These are phyloP conservation scores for Osmanthus fragrans DNA, from an alignment of 257 asterid genomes.

Conservation along the genomic window DNA sequence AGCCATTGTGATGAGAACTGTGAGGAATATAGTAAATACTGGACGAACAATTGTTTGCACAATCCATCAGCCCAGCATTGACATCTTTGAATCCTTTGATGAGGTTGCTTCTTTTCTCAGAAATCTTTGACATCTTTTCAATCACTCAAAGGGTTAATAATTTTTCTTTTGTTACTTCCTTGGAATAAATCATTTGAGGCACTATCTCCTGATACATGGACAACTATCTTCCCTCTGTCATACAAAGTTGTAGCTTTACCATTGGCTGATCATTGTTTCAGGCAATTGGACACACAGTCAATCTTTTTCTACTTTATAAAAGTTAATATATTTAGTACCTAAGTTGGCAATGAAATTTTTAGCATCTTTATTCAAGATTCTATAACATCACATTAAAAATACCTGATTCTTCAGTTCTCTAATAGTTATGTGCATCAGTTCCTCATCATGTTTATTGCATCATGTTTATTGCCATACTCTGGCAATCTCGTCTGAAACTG, in stretches of 20 bases:
- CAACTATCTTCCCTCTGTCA: background rate
- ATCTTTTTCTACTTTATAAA: background rate
- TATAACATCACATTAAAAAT: background rate
- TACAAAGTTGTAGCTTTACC: background rate
- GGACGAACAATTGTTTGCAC: conserved; percentile 69
- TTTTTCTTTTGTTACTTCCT: background rate
- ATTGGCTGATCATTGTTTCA: conserved; percentile 1
- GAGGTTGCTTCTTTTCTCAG: conserved; percentile 41
- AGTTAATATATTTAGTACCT: background rate
- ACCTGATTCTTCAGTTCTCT: conserved; percentile 4
- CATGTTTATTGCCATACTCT: conserved; percentile 26
- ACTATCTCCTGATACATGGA: background rate
- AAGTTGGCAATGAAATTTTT: background rate
- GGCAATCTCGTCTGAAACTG: conserved; percentile 28
- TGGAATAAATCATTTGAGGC: background rate
- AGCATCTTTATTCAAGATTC: conserved; percentile 11
- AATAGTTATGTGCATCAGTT: background rate
- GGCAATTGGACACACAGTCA: background rate
- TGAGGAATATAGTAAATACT: conserved; percentile 59
- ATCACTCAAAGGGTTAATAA: background rate
- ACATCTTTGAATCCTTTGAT: conserved; percentile 65
- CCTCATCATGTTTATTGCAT: conserved; percentile 15
- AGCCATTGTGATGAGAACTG: conserved; percentile 62
- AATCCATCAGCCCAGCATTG: conserved; percentile 66
- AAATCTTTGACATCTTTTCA: background rate